Evolutionary conservation across 768 basidiomycete species (phyloP).

Genomic region (Collybia sp.): DNA sequence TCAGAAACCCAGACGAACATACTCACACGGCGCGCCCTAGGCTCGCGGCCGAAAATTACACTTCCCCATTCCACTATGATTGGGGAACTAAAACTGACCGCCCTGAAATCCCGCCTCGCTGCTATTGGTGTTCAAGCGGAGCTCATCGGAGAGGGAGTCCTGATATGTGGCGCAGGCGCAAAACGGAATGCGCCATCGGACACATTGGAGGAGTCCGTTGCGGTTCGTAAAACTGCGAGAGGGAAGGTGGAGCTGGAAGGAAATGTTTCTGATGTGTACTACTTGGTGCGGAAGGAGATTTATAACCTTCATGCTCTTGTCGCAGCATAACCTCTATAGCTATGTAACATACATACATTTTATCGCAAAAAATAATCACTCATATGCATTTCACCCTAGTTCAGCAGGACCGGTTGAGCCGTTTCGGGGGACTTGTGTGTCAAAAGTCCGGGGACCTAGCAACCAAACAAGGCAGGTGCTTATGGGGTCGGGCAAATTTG

Average conservation of each 20-base stretch:
- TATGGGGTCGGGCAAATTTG: conserved; percentile 18
- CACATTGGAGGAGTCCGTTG: conserved; percentile 63
- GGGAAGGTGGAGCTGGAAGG: conserved; percentile 91
- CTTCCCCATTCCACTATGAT: conserved; percentile 94
- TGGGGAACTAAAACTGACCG: conserved; percentile 91
- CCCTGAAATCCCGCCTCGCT: conserved; percentile 77
- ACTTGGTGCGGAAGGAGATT: conserved; percentile 83
- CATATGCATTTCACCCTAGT: conserved; percentile 2
- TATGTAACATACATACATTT: not conserved
- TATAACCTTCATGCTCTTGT: conserved; percentile 90
- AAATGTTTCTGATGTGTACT: conserved; percentile 83
- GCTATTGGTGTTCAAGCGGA: conserved; percentile 82
- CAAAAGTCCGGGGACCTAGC: conserved; percentile 14
- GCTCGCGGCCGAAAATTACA: conserved; percentile 58
- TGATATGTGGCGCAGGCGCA: conserved; percentile 75
- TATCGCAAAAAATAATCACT: too few relatives aligned
- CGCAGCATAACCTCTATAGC: conserved; percentile 40
- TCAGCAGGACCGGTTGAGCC: conserved; percentile 8
- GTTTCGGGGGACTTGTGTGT: conserved; percentile 18
- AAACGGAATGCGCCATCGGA: conserved; percentile 36
- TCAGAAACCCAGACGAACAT: conserved; percentile 14
- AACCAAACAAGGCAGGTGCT: conserved; percentile 18
- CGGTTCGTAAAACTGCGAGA: conserved; percentile 82
- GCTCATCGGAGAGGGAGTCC: conserved; percentile 94
- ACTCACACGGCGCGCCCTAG: conserved; percentile 42